Evolutionary conservation across 164 flowering plant genomes (phyloP).

Genomic region (Tetrastigma voinierianum): DNA sequence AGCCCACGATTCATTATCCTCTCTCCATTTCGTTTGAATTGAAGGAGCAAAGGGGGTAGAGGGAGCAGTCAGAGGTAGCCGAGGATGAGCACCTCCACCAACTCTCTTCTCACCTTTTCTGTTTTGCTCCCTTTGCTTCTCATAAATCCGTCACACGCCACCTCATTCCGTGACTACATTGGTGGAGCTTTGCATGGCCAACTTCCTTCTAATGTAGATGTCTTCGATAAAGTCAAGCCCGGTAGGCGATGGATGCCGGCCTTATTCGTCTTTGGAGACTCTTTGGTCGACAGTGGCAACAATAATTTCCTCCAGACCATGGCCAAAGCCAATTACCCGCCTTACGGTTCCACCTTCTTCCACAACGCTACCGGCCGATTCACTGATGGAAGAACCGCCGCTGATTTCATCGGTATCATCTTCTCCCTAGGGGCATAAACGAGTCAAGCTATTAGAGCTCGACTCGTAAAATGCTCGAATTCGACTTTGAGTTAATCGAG

Average conservation of each 20-base stretch:
- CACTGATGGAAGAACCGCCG: constrained; percentile 12
- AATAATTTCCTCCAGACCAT: neutral
- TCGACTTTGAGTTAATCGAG: no score
- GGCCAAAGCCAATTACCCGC: constrained; percentile 10
- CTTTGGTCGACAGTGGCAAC: neutral
- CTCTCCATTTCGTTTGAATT: no score
- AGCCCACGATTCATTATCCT: no score
- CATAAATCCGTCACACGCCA: no score
- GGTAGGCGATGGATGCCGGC: neutral
- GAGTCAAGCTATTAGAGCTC: neutral
- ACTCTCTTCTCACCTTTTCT: no score
- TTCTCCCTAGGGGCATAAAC: neutral
- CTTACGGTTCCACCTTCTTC: constrained; percentile 7
- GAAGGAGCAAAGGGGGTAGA: no score
- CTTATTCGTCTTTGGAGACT: constrained; percentile 12
- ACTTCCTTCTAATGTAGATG: neutral
- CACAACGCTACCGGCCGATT: constrained; percentile 6
- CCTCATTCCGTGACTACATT: no score
- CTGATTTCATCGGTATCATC: constrained; percentile 8
- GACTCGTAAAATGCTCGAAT: no score
- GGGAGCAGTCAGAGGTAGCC: no score
- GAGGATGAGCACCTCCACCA: no score
- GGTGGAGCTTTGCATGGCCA: neutral
- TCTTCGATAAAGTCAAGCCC: neutral
- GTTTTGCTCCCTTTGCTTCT: no score